A percentile compares a stretch with the other conserved stretches of the same genome.
Evolutionary conservation across 176 grass and related monocot species (phyloP).

Genomic region (Eremochloa ophiuroides): DNA sequence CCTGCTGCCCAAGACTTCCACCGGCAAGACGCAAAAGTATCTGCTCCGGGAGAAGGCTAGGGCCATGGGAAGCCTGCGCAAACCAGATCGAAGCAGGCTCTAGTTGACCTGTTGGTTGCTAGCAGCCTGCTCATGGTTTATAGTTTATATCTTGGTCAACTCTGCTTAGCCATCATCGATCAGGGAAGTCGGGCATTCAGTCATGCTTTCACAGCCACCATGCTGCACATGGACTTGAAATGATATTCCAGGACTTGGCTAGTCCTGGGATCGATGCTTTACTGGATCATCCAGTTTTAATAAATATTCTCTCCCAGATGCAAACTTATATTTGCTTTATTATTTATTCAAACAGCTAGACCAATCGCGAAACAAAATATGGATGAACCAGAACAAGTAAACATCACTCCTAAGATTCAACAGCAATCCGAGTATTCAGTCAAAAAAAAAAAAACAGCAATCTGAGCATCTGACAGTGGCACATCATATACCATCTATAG

Average conservation of each 20-base stretch:
- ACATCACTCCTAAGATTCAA: neutral
- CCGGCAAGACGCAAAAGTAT: slow-evolving; percentile 65
- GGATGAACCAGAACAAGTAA: neutral
- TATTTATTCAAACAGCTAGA: slow-evolving; percentile 35
- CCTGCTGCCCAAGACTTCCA: slow-evolving; percentile 64
- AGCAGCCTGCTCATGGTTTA: neutral
- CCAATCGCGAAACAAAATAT: neutral
- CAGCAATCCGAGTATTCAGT: too few species aligned
- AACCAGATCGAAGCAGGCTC: slow-evolving; percentile 25
- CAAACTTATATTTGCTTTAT: slow-evolving; percentile 27
- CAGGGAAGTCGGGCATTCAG: neutral
- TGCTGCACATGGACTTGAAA: neutral
- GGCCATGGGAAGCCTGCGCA: slow-evolving; percentile 48
- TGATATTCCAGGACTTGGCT: neutral
- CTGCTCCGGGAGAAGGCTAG: slow-evolving; percentile 55
- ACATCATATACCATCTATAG: neutral
- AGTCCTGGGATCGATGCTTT: neutral
- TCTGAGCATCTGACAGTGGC: neutral
- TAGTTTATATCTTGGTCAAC: neutral
- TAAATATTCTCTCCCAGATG: neutral
- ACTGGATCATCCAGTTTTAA: neutral
- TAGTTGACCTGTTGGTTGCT: neutral
- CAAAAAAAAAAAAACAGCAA: too few species aligned
- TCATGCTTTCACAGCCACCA: neutral
- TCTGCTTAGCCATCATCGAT: neutral